phyloP scores from a whole-genome alignment of 2,329 filamentous ascomycete species.

The Fusarium siculi region DNA sequence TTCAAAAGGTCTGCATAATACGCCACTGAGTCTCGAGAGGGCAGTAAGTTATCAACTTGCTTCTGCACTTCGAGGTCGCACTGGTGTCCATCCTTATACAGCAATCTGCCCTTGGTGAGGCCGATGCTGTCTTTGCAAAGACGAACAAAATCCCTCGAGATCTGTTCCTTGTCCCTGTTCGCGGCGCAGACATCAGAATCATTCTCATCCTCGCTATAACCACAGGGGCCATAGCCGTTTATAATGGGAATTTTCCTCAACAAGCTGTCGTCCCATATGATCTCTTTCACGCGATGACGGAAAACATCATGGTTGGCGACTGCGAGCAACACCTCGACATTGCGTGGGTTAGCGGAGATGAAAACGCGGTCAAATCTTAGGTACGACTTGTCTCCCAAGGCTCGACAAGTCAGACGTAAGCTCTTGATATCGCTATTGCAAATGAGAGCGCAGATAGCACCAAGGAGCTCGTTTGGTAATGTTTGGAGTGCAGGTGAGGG shows the following conservation, averaged over 20 bases:
- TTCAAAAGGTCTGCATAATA: not conserved
- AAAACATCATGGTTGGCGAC: not conserved
- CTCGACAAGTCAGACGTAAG: not conserved
- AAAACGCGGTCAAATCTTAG: not conserved
- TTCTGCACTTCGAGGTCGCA: not conserved
- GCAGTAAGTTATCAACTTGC: not conserved
- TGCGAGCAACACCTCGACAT: not conserved
- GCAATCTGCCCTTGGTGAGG: not conserved
- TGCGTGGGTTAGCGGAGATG: not conserved
- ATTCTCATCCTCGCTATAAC: not conserved
- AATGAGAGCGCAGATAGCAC: not conserved
- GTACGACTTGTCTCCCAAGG: not conserved
- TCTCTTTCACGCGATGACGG: not conserved
- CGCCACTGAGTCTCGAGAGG: not conserved
- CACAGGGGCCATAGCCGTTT: not conserved
- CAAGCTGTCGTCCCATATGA: slow-evolving; percentile 2
- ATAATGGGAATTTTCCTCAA: not conserved
- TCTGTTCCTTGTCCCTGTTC: not conserved
- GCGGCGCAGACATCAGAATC: not conserved
- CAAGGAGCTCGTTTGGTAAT: not conserved
- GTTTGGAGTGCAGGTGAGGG: not conserved
- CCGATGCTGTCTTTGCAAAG: not conserved
- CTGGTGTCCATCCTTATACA: not conserved
- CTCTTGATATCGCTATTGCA: not conserved
- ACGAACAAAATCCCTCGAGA: not conserved